Evolutionary conservation across 352 stramenopile species (phyloP), one percentile per base, ranked within the genome.

Genomic region (Phytophthora tubulina): DNA sequence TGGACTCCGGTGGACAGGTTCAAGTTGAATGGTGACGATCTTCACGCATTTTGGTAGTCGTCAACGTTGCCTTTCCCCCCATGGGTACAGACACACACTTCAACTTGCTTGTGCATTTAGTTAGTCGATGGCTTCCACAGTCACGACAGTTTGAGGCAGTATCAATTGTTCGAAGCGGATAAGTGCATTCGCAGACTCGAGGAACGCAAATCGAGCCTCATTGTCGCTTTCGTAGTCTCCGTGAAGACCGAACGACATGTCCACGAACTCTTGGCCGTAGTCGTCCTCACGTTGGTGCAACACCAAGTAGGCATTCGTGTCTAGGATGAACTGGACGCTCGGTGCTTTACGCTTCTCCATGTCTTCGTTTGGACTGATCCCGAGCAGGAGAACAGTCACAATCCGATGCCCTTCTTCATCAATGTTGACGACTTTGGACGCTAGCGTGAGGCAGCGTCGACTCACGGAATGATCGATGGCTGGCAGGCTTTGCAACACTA

Each of bases 101-200:
- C 57, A 64, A 64, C 57, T 39, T 36, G 8, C 51, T 3, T 27
- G 21, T 27, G 21, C 21, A 27, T 44, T 56, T 32, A 56, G 50
- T 21, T 56, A 32, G 50, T 56, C 50, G 50, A 31, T 21, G 5
- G 4, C 10, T 7, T 32, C 30, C 14, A 30, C 21, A 50, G 27
- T 9, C 27, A 63, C 15, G 15, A 77, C 54, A 13, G 48, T 51
- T 2, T 49, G 36, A 2, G 70, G 76, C n/a, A 70, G 70, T 13
- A 81, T 50, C 49, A 73, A 54, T 50, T 81, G 72, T 46, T 84
- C 74, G 69, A 78, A 83, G 36, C 70, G 76, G 17, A 81, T 55
- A 30, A 78, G 69, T 44, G 70, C 67, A 15, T 50, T 50, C 7
- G 50, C 65, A 7, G 52, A 62, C 62, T 83, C 76, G 10, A 77